Evolutionary conservation across 2,329 filamentous ascomycete species (phyloP).

Genomic region (Microsporum canis): DNA sequence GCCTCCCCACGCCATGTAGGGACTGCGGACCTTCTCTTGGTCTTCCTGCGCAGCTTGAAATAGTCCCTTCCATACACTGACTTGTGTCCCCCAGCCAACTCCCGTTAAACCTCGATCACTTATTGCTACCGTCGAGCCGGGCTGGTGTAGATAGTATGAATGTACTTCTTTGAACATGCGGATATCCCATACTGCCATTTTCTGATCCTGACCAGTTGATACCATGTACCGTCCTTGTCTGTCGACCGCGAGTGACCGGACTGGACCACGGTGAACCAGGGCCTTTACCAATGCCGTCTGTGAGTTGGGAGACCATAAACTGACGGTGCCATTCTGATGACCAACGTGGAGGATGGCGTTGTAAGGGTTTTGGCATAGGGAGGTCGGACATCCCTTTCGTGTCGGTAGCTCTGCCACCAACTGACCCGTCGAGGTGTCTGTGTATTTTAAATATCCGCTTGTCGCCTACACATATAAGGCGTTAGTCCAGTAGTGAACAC

Average conservation of each 20-base stretch:
- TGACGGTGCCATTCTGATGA: slow-evolving; percentile 90
- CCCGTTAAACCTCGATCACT: slow-evolving; percentile 81
- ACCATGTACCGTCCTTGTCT: slow-evolving; percentile 93
- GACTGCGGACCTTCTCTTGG: slow-evolving; percentile 70
- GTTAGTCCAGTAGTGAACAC: not conserved
- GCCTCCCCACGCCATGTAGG: slow-evolving; percentile 88
- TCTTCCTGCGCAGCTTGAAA: slow-evolving; percentile 62
- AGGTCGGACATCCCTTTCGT: slow-evolving; percentile 68
- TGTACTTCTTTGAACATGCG: slow-evolving; percentile 88
- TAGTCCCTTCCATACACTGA: slow-evolving; percentile 81
- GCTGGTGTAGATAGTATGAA: slow-evolving; percentile 72
- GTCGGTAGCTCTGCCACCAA: slow-evolving; percentile 78
- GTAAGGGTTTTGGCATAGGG: slow-evolving; percentile 77
- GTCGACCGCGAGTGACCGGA: slow-evolving; percentile 74
- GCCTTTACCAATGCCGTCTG: slow-evolving; percentile 81
- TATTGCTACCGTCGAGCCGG: slow-evolving; percentile 72
- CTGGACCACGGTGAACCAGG: slow-evolving; percentile 77
- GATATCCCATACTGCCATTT: slow-evolving; percentile 94
- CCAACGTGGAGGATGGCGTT: slow-evolving; percentile 89
- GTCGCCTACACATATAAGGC: slow-evolving; percentile 45
- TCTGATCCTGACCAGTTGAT: slow-evolving; percentile 74
- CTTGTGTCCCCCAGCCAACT: slow-evolving; percentile 80
- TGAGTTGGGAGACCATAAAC: slow-evolving; percentile 89
- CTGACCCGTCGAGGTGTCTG: slow-evolving; percentile 87
- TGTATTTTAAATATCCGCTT: slow-evolving; percentile 79